A percentile compares a stretch with the other conserved stretches of the same genome.
These are phyloP conservation scores for Persicaria maculosa DNA, from an alignment of 148 eudicot genomes.

Conservation along the genomic window DNA sequence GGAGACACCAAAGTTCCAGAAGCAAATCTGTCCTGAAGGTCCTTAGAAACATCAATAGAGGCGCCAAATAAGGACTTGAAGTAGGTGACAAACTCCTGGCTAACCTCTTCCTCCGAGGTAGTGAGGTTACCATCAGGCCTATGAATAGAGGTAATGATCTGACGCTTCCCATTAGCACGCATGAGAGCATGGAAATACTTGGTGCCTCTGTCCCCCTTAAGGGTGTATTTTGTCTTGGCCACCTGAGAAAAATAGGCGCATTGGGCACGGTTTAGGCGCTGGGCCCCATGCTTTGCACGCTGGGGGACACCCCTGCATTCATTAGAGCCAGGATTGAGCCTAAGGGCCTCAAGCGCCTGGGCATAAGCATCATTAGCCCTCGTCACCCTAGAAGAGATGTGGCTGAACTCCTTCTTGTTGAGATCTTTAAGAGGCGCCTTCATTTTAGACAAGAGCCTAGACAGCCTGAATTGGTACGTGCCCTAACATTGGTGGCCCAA, in stretches of 20 bases:
- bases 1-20: neutral
- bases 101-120: neutral
- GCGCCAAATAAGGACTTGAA: no score
- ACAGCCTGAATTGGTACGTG: no score
- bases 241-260: no score
- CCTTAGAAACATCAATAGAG: no score
- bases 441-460: no score
- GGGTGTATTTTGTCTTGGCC: no score
- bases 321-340: neutral
- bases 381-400: neutral
- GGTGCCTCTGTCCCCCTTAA: no score
- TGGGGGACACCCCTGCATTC: neutral
- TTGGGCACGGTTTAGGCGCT: no score
- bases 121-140: neutral
- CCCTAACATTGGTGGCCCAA: no score
- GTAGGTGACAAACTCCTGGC: neutral
- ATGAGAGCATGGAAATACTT: neutral
- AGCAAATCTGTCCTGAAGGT: neutral
- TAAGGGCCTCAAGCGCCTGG: neutral
- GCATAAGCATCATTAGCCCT: neutral
- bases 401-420: neutral
- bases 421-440: neutral
- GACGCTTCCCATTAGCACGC: neutral
- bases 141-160: neutral
- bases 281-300: neutral